Evolutionary conservation across 768 basidiomycete species (phyloP), one percentile per base, ranked within the genome.

Genomic region (Chalciporus pseudorubinellus): DNA sequence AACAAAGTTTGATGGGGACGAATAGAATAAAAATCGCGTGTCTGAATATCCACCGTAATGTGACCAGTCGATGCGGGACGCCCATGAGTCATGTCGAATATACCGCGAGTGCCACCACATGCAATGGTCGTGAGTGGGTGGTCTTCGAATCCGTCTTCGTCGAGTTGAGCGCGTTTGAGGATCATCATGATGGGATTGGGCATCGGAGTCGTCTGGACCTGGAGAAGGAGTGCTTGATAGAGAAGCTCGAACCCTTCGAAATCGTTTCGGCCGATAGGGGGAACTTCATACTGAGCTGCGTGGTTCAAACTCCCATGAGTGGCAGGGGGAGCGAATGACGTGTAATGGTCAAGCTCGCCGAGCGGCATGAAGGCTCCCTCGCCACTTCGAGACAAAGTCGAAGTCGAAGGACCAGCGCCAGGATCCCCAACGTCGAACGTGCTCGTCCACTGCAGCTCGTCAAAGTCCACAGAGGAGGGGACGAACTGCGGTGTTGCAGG

Each of bases 401-500:
- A 43, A n/a, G 12, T 18, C 36, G 21, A 39, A 22, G 36, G 22
- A 22, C 40, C 41, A 20, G 12, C 26, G 11, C 10, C 22, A 22
- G 12, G 24, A 26, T 7, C 28, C 22, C 29, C 29, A 13, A 31
- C 10, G 10, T 31, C 12, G 24, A n/a, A 21, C 24, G 14, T n/a
- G 28, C 20, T 19, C 7, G 6, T 9, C 42, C 42, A 44, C n/a
- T 29, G 14, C 9, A n/a, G 6, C 29, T 36, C 41, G 13, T 46
- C 42, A 18, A 38, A 9, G 19, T 10, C 16, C 9, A 8, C 29
- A n/a, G 8, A 0, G 18, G 18, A 40, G 6, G 39, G 51, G 14
- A 57, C 51, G 21, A 13, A 46, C 16, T 0, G 14, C 20, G 62
- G 61, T 1, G 55, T 49, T 3, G 49, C 41, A 12, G 62, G 62